Evolutionary conservation across 2,329 filamentous ascomycete genomes (phyloP).

Genomic region (Raffaelea ambrosiae): DNA sequence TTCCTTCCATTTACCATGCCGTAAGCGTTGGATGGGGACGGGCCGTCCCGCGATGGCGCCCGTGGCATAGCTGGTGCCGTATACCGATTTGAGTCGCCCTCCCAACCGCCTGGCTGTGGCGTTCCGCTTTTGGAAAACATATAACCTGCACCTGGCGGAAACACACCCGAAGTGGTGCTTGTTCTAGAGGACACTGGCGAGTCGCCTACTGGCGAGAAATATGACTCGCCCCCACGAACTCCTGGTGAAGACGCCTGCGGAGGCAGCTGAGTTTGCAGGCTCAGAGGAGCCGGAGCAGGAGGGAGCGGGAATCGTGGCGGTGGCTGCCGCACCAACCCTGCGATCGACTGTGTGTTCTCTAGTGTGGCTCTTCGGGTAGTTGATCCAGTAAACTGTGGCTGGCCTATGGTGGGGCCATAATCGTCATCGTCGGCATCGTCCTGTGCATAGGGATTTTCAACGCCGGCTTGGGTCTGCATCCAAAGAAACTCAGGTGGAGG

Average conservation of each 20-base stretch:
- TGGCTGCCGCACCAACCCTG: slow-evolving; percentile 48
- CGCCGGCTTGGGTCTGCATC: slow-evolving; percentile 55
- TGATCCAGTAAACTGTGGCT: no score
- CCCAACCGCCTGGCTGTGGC: slow-evolving; percentile 51
- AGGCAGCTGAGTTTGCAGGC: slow-evolving; percentile 52
- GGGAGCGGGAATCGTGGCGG: slow-evolving; percentile 66
- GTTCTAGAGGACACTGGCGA: slow-evolving; percentile 69
- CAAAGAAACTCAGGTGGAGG: slow-evolving; percentile 69
- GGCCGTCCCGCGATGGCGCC: slow-evolving; percentile 68
- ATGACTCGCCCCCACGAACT: slow-evolving; percentile 64
- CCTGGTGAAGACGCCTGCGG: slow-evolving; percentile 44
- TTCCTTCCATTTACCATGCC: slow-evolving; percentile 48
- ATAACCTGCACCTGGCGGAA: slow-evolving; percentile 39
- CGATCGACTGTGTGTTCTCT: no score
- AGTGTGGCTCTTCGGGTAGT: no score
- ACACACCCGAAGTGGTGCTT: slow-evolving; percentile 68
- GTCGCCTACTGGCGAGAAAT: slow-evolving; percentile 83
- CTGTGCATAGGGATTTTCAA: slow-evolving; percentile 76
- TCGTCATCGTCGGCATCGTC: slow-evolving; percentile 47
- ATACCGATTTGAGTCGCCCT: slow-evolving; percentile 68
- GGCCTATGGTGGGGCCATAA: slow-evolving; percentile 12
- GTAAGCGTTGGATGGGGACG: slow-evolving; percentile 55
- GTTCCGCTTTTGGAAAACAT: slow-evolving; percentile 69
- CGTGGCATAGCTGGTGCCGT: slow-evolving; percentile 82
- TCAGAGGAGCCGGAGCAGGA: slow-evolving; percentile 49